Conservation (phyloP, 495 filamentous ascomycete genomes). For the Neurospora cerealis region DNA sequence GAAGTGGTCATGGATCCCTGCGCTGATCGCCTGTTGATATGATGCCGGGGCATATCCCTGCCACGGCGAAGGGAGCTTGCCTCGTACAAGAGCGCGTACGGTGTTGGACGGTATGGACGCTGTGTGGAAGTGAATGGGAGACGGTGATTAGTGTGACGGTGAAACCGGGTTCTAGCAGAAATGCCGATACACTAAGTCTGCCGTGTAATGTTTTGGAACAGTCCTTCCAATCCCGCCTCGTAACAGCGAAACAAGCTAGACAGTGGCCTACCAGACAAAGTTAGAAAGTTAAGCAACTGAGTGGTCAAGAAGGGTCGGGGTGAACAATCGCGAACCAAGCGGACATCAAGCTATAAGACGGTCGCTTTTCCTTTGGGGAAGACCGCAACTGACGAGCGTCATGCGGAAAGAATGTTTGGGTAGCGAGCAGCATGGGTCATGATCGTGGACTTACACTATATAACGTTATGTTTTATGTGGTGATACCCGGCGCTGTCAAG, state of each 20-base stretch:
- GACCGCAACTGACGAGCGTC: neutral
- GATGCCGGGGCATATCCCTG: constrained; percentile 4
- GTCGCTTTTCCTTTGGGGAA: neutral
- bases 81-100: neutral
- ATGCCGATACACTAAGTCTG: constrained; percentile 2
- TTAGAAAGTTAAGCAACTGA: neutral
- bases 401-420: neutral
- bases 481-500: constrained; percentile 9
- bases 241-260: neutral
- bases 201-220: neutral
- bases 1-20: constrained; percentile 9
- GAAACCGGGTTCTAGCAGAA: constrained; percentile 14
- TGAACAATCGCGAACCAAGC: neutral
- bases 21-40: constrained; percentile 11
- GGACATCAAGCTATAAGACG: neutral
- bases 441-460: neutral
- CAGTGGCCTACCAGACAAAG: neutral
- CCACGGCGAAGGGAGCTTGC: constrained; percentile 7
- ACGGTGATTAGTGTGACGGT: constrained; percentile 16
- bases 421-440: neutral
- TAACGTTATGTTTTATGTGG: constrained; percentile 1
- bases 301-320: neutral
- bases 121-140: constrained; percentile 2
- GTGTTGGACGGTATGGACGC: constrained; percentile 1
- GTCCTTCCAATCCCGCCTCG: neutral